phyloP scores from a whole-genome alignment of 331 rosid species.

The Phaseolus coccineus region DNA sequence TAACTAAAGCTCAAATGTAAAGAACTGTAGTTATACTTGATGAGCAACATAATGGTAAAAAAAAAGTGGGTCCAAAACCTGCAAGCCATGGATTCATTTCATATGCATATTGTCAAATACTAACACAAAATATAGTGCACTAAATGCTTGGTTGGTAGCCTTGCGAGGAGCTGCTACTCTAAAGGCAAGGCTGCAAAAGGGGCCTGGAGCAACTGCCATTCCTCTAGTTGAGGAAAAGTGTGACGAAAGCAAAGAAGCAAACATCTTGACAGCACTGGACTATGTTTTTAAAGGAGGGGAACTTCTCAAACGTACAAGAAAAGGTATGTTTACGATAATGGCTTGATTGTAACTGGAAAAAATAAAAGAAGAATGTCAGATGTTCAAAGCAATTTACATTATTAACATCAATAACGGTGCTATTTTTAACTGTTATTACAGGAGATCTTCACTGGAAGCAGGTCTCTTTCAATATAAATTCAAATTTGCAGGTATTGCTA shows the following conservation, averaged over 20 bases:
- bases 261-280: conserved; percentile 65
- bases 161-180: conserved; percentile 87
- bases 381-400: conserved; percentile 2
- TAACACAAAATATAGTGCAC: conserved; percentile 19
- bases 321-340: conserved; percentile 62
- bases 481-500: conserved; percentile 79
- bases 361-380: not conserved
- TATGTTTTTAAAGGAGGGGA: conserved; percentile 77
- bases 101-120: not conserved
- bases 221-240: conserved; percentile 65
- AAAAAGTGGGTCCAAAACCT: not conserved
- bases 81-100: conserved; percentile 2
- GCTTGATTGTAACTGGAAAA: conserved; percentile 1
- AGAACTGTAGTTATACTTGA: not conserved
- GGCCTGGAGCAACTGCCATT: conserved; percentile 65
- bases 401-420: conserved; percentile 33
- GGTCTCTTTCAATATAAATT: conserved; percentile 81
- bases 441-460: conserved; percentile 97
- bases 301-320: conserved; percentile 94
- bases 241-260: conserved; percentile 70
- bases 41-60: conserved; percentile 20
- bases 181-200: conserved; percentile 72
- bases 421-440: conserved; percentile 53
- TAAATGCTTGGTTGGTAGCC: conserved; percentile 54
- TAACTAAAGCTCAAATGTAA: not conserved